These are phyloP conservation scores for Thelonectria blattea DNA, from an alignment of 2,329 filamentous ascomycete species.

Conservation along the genomic window DNA sequence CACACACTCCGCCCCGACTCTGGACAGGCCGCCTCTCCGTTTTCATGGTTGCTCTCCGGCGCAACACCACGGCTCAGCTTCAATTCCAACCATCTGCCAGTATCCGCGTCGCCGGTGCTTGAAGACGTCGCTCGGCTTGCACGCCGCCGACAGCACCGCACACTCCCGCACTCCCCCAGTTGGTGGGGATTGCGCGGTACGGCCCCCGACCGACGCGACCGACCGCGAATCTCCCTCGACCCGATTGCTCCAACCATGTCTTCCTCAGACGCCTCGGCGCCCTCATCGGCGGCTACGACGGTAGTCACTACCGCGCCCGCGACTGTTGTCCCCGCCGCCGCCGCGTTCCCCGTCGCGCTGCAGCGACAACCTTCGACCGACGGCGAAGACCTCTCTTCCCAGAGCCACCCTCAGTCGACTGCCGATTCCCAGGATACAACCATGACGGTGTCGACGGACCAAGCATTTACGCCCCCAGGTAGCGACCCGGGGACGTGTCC, in stretches of 20 bases:
- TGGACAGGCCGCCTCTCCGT: slow-evolving; percentile 12
- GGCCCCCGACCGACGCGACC: slow-evolving; percentile 32
- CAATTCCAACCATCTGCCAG: slow-evolving; percentile 28
- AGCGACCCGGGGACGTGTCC: slow-evolving; percentile 33
- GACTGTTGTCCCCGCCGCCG: slow-evolving; percentile 18
- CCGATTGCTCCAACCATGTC: slow-evolving; percentile 28
- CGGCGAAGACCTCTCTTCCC: slow-evolving; percentile 35
- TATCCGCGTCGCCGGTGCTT: slow-evolving; percentile 26
- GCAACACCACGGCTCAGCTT: slow-evolving; percentile 30
- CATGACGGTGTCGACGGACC: slow-evolving; percentile 35
- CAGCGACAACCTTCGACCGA: slow-evolving; percentile 28
- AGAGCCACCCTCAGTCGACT: slow-evolving; percentile 35
- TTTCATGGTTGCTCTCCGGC: slow-evolving; percentile 32
- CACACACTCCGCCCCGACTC: slow-evolving; percentile 17
- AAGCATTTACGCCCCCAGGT: slow-evolving; percentile 34
- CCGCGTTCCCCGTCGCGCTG: slow-evolving; percentile 20
- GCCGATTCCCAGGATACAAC: slow-evolving; percentile 35
- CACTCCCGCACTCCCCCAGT: slow-evolving; percentile 25
- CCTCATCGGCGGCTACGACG: slow-evolving; percentile 23
- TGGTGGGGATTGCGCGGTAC: slow-evolving; percentile 38
- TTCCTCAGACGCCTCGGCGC: slow-evolving; percentile 11
- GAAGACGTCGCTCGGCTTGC: slow-evolving; percentile 16
- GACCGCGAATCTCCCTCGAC: slow-evolving; percentile 33
- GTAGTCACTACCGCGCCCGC: slow-evolving; percentile 23
- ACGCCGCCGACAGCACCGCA: slow-evolving; percentile 21